Evolutionary conservation across 2,329 filamentous ascomycete genomes (phyloP).

Genomic region (Trichothecium sympodiale): DNA sequence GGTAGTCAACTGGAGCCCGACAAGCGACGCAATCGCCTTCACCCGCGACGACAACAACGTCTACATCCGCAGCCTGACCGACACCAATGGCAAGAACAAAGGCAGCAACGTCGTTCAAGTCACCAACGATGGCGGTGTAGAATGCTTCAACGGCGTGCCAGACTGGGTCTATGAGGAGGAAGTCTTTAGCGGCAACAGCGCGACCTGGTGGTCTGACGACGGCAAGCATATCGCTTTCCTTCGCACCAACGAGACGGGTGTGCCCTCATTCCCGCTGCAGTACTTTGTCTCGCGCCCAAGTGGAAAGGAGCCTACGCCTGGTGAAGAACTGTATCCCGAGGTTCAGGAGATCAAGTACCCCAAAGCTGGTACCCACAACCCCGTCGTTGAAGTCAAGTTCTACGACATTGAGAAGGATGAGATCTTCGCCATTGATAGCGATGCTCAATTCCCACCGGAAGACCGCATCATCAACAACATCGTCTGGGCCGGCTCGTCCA

Average conservation of each 20-base stretch:
- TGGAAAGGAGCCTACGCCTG: constrained; percentile 50
- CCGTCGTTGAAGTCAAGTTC: constrained; percentile 76
- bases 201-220: constrained; percentile 91
- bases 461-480: constrained; percentile 89
- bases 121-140: constrained; percentile 73
- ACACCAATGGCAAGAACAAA: constrained; percentile 28
- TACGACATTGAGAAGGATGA: constrained; percentile 73
- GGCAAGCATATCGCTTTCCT: constrained; percentile 86
- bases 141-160: constrained; percentile 90
- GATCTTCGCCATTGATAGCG: constrained; percentile 67
- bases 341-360: constrained; percentile 92
- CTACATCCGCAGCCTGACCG: constrained; percentile 55
- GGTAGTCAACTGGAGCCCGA: constrained; percentile 80
- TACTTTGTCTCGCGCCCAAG: constrained; percentile 87
- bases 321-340: constrained; percentile 84
- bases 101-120: constrained; percentile 51
- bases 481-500: constrained; percentile 70
- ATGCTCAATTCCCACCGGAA: constrained; percentile 66
- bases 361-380: constrained; percentile 89
- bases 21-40: constrained; percentile 79
- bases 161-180: constrained; percentile 89
- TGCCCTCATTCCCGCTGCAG: constrained; percentile 85
- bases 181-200: constrained; percentile 60
- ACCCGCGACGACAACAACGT: constrained; percentile 76
- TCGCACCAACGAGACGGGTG: constrained; percentile 83